Base-by-base conservation (phyloP, 129 eudicot genomes). In the Pulicaria dysenterica region DNA sequence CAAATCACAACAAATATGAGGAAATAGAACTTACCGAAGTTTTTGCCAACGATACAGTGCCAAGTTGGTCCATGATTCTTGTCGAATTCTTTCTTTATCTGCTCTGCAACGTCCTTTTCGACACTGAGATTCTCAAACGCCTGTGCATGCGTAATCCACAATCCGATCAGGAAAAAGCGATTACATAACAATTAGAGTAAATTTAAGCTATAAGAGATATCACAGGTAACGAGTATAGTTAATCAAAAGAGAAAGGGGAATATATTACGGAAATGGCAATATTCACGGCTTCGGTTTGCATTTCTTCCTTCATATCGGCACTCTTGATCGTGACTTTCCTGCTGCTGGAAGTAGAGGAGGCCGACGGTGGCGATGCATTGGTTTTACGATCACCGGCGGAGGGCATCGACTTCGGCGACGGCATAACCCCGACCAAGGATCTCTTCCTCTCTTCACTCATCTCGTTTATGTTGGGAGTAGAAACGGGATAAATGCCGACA, bases 31-130 rank as follows among this genome's bases (percentile, higher is more conserved):
- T 69, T 81, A 90, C 94, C 94, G 60, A 90, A 90, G 79, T 90
- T 87, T 80, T 88, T 88, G 42, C 96, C 96, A 16, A 90, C 96
- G 58, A 90, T 90, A 55, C 96, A 90, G 66, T 90, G 94, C 96
- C 96, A 90, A 64, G 96, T 90, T 1, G 93, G 94, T 19, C 94
- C 96, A 62, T 85, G 83, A 76, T 87, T 85, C 31, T 24, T 24
- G 31, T 24, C 31, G 31, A 24, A 24, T 24, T 24, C 31, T 24
- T 24, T 24, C 31, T 90, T 90, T n/a, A 90, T 87, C 69, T 74
- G 60, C 82, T 90, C 94, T 0, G 94, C 96, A 2, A 83, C 94
- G 78, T 90, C 96, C 80, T 90, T 90, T 83, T 87, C 94, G 16
- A 90, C 96, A 65, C 69, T 73, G 67, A 66, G 64, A 83, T 81